Conservation (phyloP, 2,329 filamentous ascomycete genomes). For the Penicillium verrucosum region DNA sequence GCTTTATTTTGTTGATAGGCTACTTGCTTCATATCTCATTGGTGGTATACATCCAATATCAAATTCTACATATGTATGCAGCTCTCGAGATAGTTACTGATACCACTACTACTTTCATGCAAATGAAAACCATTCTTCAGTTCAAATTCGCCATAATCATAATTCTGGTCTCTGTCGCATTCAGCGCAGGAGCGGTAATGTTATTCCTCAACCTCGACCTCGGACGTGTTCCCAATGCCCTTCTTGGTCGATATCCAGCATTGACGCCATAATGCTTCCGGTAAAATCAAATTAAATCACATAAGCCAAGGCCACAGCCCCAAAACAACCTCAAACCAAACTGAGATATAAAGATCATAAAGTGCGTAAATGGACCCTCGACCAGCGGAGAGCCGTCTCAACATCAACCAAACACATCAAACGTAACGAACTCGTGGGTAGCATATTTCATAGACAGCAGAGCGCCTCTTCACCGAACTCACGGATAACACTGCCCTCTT, state of each 20-base stretch:
- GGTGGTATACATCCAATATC: conserved; percentile 1
- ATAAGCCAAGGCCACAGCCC: not conserved
- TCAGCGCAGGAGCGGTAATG: not conserved
- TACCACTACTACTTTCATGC: not conserved
- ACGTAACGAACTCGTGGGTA: not conserved
- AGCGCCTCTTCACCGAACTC: conserved; percentile 78
- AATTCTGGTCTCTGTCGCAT: not conserved
- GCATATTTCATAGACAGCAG: conserved; percentile 59
- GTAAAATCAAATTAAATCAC: not conserved
- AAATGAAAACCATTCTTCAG: not conserved
- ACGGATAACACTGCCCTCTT: conserved; percentile 67
- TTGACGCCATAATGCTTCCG: not conserved
- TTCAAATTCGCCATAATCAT: not conserved
- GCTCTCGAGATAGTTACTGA: not conserved
- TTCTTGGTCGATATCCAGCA: not conserved
- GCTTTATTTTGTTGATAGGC: conserved; percentile 5
- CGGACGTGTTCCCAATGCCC: not conserved
- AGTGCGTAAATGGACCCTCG: not conserved
- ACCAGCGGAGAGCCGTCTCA: not conserved
- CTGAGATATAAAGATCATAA: not conserved
- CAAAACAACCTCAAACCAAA: not conserved
- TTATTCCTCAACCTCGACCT: not conserved
- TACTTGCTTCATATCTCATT: not conserved
- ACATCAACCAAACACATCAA: not conserved
- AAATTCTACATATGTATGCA: not conserved